Evolutionary conservation across 345 rosid genomes (phyloP), one percentile per base, ranked within the genome.

Genomic region (Anastatica hierochuntica): DNA sequence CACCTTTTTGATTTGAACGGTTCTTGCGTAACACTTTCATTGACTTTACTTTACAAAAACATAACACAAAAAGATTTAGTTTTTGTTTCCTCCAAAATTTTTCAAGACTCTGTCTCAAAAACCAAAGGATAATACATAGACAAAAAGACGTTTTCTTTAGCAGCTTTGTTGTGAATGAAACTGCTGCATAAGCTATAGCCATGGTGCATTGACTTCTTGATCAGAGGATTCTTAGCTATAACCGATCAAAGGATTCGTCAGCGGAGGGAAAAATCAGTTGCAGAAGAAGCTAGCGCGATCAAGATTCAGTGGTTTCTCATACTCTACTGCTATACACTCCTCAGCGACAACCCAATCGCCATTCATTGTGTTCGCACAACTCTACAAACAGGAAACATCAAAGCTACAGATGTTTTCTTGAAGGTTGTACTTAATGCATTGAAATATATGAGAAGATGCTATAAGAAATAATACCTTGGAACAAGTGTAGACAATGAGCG

Each of bases 401-500:
- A 38, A 15, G 48, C 53, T 33, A 21, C 18, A 29, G 13, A 35
- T n/a, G n/a, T n/a, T n/a, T n/a, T n/a, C n/a, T n/a, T n/a, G n/a
- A n/a, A n/a, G n/a, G n/a, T n/a, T n/a, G n/a, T n/a, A n/a, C n/a
- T n/a, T n/a, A n/a, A n/a, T n/a, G n/a, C n/a, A n/a, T n/a, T n/a
- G n/a, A n/a, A n/a, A n/a, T n/a, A 54, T 19, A 18, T 36, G 46
- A 53, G 23, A 30, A n/a, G n/a, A n/a, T 53, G 21, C 9, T 19
- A 36, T 27, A 38, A 36, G 31, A 38, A 10, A n/a, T 10, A 8
- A 53, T 35, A 66, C 98, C 88, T 76, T 75, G 35, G 83, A 70
- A 72, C 98, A 92, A 58, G 96, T 92, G 65, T 77, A 78, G 43
- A 85, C 67, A 30, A 78, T 41, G 16, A 83, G 80, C 23, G 88